Conservation (phyloP, 495 filamentous ascomycete species). For the Penicillium riverlandense region DNA sequence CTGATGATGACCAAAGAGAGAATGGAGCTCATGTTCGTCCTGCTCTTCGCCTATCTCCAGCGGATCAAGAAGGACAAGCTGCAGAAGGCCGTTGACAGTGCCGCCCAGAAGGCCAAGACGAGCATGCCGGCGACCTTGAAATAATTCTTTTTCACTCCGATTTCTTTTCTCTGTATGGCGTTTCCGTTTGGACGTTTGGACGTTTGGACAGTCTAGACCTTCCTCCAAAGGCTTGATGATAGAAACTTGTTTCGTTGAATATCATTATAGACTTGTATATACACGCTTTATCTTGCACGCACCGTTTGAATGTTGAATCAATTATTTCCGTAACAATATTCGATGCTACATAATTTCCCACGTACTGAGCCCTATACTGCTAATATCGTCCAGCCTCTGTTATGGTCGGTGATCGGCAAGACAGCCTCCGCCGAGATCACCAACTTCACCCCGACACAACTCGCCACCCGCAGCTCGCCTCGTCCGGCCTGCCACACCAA, state of each 20-base stretch:
- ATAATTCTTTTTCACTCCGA: constrained; percentile 25
- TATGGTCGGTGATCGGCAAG: too few relatives aligned
- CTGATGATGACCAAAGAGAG: constrained; percentile 99
- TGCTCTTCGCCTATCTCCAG: constrained; percentile 75
- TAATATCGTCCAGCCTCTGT: too few relatives aligned
- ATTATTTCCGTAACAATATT: background rate
- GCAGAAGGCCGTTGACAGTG: constrained; percentile 51
- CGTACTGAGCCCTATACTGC: background rate
- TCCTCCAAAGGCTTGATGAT: background rate
- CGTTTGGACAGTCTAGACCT: constrained; percentile 13
- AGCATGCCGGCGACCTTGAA: constrained; percentile 40
- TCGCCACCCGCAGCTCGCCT: constrained; percentile 5
- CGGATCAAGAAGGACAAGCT: constrained; percentile 66
- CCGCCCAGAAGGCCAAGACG: constrained; percentile 30
- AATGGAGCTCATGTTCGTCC: constrained; percentile 82
- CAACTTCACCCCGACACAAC: constrained; percentile 5
- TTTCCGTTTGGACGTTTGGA: constrained; percentile 3
- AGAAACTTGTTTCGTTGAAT: constrained; percentile 1
- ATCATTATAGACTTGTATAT: constrained; percentile 4
- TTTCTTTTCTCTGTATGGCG: too few relatives aligned
- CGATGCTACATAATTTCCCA: background rate
- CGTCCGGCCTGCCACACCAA: background rate
- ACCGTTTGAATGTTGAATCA: background rate
- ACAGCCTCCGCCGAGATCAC: constrained; percentile 4
- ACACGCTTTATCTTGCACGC: background rate